Evolutionary conservation across 2,329 filamentous ascomycete genomes (phyloP).

Genomic region (Zalaria obscura): DNA sequence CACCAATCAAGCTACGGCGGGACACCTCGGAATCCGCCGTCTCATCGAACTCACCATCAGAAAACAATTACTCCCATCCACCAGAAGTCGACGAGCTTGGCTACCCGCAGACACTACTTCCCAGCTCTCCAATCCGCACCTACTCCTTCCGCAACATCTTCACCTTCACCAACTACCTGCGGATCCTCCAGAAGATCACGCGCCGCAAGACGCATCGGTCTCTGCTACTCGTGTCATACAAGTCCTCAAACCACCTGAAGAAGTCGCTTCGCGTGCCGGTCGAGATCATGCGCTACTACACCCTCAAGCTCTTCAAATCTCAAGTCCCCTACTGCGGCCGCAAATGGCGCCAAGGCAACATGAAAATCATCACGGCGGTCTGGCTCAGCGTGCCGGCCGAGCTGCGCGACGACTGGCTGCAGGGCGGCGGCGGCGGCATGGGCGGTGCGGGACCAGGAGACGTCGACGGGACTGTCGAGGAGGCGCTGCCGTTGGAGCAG

Average conservation of each 20-base stretch:
- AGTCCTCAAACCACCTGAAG: constrained; percentile 80
- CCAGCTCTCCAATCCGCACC: constrained; percentile 64
- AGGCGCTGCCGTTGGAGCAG: constrained; percentile 83
- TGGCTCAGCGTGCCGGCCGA: constrained; percentile 90
- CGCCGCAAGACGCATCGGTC: constrained; percentile 92
- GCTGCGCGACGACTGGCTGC: constrained; percentile 86
- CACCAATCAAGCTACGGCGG: constrained; percentile 48
- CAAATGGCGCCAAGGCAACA: constrained; percentile 96
- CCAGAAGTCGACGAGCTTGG: constrained; percentile 74
- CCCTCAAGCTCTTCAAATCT: constrained; percentile 94
- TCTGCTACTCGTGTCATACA: constrained; percentile 86
- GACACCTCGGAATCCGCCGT: constrained; percentile 18
- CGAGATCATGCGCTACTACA: constrained; percentile 75
- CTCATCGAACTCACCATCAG: constrained; percentile 21
- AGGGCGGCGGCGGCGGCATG: constrained; percentile 45
- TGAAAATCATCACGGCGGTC: constrained; percentile 95
- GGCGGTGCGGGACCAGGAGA: constrained; percentile 35
- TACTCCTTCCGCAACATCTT: constrained; percentile 95
- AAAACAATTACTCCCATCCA: constrained; percentile 18
- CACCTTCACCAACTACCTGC: constrained; percentile 84
- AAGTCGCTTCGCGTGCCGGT: constrained; percentile 88
- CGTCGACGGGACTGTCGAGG: constrained; percentile 86
- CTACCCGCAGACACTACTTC: constrained; percentile 58
- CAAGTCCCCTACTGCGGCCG: constrained; percentile 96
- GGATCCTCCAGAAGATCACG: constrained; percentile 94